These are phyloP conservation scores for Fusarium compactum DNA, from an alignment of 2,329 filamentous ascomycete genomes.

Conservation along the genomic window DNA sequence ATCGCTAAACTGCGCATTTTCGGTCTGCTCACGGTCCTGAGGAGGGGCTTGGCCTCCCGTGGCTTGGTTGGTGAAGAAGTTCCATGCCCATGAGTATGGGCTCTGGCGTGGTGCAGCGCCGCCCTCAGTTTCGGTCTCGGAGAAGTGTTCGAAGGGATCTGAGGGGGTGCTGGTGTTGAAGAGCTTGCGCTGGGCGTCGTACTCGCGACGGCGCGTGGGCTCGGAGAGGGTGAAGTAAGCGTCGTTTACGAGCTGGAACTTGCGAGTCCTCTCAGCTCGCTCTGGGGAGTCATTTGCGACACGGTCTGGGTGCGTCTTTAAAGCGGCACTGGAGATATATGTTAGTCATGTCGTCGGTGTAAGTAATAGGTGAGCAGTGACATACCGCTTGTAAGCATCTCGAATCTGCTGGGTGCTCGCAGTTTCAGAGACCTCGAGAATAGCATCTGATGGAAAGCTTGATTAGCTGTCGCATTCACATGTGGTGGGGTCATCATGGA, in stretches of 20 bases:
- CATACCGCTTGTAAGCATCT: slow-evolving; percentile 90
- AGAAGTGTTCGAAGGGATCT: slow-evolving; percentile 60
- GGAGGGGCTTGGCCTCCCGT: slow-evolving; percentile 43
- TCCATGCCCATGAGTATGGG: slow-evolving; percentile 83
- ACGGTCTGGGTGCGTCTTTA: slow-evolving; percentile 94
- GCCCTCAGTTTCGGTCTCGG: slow-evolving; percentile 51
- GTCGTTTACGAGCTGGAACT: slow-evolving; percentile 92
- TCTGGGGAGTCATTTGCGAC: slow-evolving; percentile 87
- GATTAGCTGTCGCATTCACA: slow-evolving; percentile 28
- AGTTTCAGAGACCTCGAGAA: slow-evolving; percentile 78
- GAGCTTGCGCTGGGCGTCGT: slow-evolving; percentile 74
- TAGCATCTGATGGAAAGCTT: slow-evolving; percentile 67
- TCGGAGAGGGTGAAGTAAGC: slow-evolving; percentile 94
- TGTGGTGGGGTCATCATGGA: slow-evolving; percentile 25
- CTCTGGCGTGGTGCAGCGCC: slow-evolving; percentile 56
- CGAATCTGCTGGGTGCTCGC: slow-evolving; percentile 87
- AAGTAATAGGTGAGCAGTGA: neutral
- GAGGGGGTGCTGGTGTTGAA: slow-evolving; percentile 49
- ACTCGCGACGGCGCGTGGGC: slow-evolving; percentile 79
- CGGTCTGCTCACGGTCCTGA: slow-evolving; percentile 65
- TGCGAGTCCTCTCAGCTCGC: slow-evolving; percentile 81
- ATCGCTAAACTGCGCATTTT: slow-evolving; percentile 86
- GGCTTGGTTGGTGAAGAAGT: slow-evolving; percentile 63
- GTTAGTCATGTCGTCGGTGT: slow-evolving; percentile 27
- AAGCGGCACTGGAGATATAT: slow-evolving; percentile 72